These are phyloP conservation scores for Coemansia sp. DNA, from an alignment of 192 early-diverging fungal genomes.

Conservation along the genomic window DNA sequence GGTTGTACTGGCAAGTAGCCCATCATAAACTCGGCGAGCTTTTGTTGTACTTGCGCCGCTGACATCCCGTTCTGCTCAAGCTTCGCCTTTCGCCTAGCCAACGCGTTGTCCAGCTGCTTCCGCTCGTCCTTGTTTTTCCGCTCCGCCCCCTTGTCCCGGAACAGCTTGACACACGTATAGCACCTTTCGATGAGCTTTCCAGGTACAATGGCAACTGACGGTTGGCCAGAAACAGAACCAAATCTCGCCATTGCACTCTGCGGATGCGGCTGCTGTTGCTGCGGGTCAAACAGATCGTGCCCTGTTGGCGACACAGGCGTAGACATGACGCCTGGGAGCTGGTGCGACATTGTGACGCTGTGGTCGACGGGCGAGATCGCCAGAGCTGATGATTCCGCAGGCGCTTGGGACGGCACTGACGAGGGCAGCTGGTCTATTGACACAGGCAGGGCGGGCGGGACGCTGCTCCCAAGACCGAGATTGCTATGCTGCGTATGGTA, in stretches of 20 bases:
- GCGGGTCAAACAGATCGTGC: background rate
- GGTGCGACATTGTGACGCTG: background rate
- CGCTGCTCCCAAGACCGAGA: constrained; percentile 11
- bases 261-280: background rate
- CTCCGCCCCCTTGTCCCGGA: constrained; percentile 78
- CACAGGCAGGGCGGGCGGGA: constrained; percentile 9
- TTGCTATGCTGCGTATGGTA: constrained; percentile 15
- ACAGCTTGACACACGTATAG: constrained; percentile 67
- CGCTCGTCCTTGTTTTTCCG: constrained; percentile 78
- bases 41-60: constrained; percentile 17
- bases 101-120: constrained; percentile 68
- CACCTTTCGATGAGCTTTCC: constrained; percentile 56
- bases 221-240: constrained; percentile 16
- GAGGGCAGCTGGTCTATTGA: constrained; percentile 16
- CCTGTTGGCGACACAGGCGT: constrained; percentile 6
- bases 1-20: constrained; percentile 43
- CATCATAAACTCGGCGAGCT: constrained; percentile 34
- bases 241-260: background rate
- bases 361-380: background rate
- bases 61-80: constrained; percentile 19
- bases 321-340: background rate
- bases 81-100: constrained; percentile 59
- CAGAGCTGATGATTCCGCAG: background rate
- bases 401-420: constrained; percentile 11
- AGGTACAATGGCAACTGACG: constrained; percentile 4